Evolutionary conservation across 305 asterid genomes (phyloP), one percentile per base, ranked within the genome.

Genomic region (Rubia peregrina): DNA sequence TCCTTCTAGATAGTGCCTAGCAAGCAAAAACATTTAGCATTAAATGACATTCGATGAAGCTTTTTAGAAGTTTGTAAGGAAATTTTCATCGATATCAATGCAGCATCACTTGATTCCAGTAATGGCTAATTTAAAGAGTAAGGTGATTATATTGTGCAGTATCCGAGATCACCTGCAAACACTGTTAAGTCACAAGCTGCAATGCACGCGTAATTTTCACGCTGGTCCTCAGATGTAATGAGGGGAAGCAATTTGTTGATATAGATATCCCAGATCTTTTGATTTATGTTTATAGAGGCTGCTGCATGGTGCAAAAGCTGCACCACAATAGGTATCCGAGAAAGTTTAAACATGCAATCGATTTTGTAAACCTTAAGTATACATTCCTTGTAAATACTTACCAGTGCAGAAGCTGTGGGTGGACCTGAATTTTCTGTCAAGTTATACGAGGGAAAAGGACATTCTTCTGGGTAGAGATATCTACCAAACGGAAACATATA

Each of bases 1-100:
- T 88, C 79, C 98, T 85, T 80, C 91, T 80, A 0, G 96, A 90
- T 0, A 92, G 82, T n/a, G 88, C 93, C 98, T 91, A 71, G 69
- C 72, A 17, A 49, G 19, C 46, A 49, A 49, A 9, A 49, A n/a
- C 56, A 13, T 13, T 49, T 14, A 49, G 17, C 56, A 49, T 49
- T 49, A 67, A 9, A 68, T 19, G 13, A 40, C 65, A 16, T 16
- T 19, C 30, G 16, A n/a, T 24, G 69, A 12, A 22, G 59, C 30
- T 30, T 30, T 30, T 30, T 3, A 30, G 2, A 30, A 30, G 33
- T 30, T 30, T 30, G 33, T 30, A 30, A 3, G 33, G 33, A 30
- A 30, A 30, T 1, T 30, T 1, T 24, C 61, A 51, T 53, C 17
- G 1, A 53, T 14, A 53, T n/a, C 9, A 53, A 16, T 14, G 19